Evolutionary conservation across 192 early-diverging fungal species (phyloP), one percentile per base, ranked within the genome.

Genomic region (Oehlia diaphana): DNA sequence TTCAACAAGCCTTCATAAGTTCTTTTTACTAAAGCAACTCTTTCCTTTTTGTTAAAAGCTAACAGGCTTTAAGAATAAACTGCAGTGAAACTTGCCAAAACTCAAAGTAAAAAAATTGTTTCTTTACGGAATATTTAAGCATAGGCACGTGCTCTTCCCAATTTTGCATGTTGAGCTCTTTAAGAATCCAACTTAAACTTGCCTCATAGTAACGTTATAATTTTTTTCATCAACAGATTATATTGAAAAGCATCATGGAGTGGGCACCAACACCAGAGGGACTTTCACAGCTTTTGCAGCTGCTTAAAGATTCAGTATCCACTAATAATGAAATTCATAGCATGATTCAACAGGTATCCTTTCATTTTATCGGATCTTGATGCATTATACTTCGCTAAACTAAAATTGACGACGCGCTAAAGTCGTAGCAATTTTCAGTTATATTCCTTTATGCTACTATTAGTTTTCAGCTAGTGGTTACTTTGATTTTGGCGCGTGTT

Each of bases 241-340:
- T 47, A 47, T 47, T 47, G 75, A 73, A 42, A 77, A 84, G 35
- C 67, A 82, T 83, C 76, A 84, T 83, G 69, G 84, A 86, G 81
- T 95, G 94, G 94, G 88, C 89, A 86, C 94, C 94, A 63, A 89
- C 93, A 83, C 91, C 88, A 64, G 90, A 93, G 83, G 92, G 92
- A 83, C 89, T 95, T 68, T 85, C 83, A 78, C 90, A 95, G 87
- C 90, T 95, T 72, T 86, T 91, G 71, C 90, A 92, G 83, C 89
- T 95, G 64, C 86, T 95, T 47, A 87, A 86, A 84, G 92, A 92
- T 83, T 91, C 94, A 82, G 90, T 92, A 79, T 89, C 90, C 61
- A 80, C 88, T 50, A 89, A 93, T 84, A 93, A 91, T 72, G 85
- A 85, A 53, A 85, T 92, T 63, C 93, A 93, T 82, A 88, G 87